Percentiles rank a stretch among this genome's conserved stretches.
Conservation (phyloP, 2,329 filamentous ascomycete genomes). For the Pseudogymnoascus sp. region DNA sequence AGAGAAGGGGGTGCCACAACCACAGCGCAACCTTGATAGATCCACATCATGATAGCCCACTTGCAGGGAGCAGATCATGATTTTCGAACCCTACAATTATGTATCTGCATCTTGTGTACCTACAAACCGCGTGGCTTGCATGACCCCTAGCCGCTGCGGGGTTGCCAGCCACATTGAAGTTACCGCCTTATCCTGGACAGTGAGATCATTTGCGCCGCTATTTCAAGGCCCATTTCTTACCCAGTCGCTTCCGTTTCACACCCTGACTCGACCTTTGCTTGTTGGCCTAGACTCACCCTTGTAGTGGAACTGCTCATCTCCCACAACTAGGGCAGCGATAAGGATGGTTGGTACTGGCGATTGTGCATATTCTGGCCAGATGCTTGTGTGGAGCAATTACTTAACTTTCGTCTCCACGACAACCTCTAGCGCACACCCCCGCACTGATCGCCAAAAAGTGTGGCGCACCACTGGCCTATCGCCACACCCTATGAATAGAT, state of each 20-base stretch:
- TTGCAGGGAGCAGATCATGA: conserved; percentile 1
- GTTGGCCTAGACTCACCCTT: background rate
- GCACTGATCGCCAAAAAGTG: background rate
- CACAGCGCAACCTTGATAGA: background rate
- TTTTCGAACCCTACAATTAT: background rate
- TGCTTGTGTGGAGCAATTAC: background rate
- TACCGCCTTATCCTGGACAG: background rate
- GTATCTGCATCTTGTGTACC: background rate
- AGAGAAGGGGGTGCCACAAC: background rate
- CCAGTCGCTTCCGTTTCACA: background rate
- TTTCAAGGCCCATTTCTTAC: background rate
- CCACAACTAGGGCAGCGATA: background rate
- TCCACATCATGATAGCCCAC: background rate
- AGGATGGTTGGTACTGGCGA: background rate
- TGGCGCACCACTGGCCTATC: conserved; percentile 1
- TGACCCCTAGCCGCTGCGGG: background rate
- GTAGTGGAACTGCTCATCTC: background rate
- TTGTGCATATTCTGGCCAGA: background rate
- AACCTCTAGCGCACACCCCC: background rate
- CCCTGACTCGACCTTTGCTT: background rate
- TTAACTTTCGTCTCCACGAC: background rate
- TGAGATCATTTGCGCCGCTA: background rate
- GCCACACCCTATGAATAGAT: background rate
- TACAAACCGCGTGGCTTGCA: background rate
- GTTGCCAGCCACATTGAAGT: background rate